Conservation (phyloP, 2,329 filamentous ascomycete species). For the Fusarium guadeloupense region DNA sequence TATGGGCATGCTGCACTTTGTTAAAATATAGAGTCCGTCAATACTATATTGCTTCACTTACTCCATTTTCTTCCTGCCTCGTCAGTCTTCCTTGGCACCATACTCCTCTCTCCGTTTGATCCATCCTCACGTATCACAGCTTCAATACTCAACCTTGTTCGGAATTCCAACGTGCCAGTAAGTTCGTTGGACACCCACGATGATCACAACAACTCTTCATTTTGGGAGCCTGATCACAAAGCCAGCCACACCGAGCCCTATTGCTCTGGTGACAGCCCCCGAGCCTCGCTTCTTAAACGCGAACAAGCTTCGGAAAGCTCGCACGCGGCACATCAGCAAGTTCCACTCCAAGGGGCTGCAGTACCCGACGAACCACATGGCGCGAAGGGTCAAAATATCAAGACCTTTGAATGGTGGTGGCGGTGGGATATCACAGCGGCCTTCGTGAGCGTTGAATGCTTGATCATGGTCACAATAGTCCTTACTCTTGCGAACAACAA, state of each 20-base stretch:
- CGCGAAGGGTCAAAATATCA: background rate
- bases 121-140: too few relatives aligned
- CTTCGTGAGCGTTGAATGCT: background rate
- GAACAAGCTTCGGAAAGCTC: background rate
- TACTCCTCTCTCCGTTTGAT: too few relatives aligned
- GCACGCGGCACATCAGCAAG: background rate
- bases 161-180: background rate
- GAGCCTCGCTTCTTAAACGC: too few relatives aligned
- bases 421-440: slow-evolving; percentile 9
- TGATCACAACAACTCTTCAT: background rate
- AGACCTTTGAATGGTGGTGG: background rate
- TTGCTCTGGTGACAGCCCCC: too few relatives aligned
- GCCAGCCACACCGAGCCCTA: background rate
- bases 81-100: too few relatives aligned
- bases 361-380: background rate
- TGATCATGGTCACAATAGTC: background rate
- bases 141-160: too few relatives aligned
- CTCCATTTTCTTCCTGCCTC: too few relatives aligned
- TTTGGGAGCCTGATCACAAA: background rate
- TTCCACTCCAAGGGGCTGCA: background rate
- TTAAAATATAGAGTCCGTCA: too few relatives aligned
- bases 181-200: background rate
- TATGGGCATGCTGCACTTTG: too few relatives aligned
- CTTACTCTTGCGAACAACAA: background rate
- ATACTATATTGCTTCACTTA: too few relatives aligned